Evolutionary conservation across 1,139 yeast species (phyloP), one percentile per base, ranked within the genome.

Genomic region (Diutina mesorugosa): DNA sequence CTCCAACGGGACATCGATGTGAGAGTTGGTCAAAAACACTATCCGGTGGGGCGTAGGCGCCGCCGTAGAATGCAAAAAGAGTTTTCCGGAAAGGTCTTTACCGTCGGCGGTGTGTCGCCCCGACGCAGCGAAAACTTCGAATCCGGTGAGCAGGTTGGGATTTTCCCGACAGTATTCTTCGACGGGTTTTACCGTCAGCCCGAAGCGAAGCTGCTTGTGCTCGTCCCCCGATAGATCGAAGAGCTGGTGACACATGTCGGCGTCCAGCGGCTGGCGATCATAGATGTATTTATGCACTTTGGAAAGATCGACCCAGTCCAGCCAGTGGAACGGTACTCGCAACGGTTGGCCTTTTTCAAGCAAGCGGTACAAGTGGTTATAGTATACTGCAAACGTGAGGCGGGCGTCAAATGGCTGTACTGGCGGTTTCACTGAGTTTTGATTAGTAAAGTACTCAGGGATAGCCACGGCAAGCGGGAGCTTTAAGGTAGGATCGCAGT

Each of bases 321-420:
- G 10, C 53, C 53, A 50, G n/a, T 16, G 35, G 32, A 50, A 50
- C n/a, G 41, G 45, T 12, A 18, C 53, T 2, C n/a, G 3, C n/a
- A 50, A 14, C 7, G 45, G 53, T 6, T 50, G 21, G 21, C 45
- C 45, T 2, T 18, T 1, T 4, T 18, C 8, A 6, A 16, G 7
- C 14, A 16, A 21, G 8, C 29, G 21, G 45, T 55, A n/a, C 26
- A 72, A 60, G 57, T 68, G 64, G 55, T 72, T 64, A 55, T 71
- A 68, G 63, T 77, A 79, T 0, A 76, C 66, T 2, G 73, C 70
- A 21, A 78, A 58, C 4, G 83, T 78, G 60, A 79, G 69, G 45
- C 84, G 64, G 1, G 83, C 83, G 58, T 80, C 84, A 62, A 73
- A 78, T 1, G 78, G 78, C 58, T 62, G 64, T 7, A 63, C 47